These are phyloP conservation scores for Escovopsis weberi DNA, from an alignment of 2,329 filamentous ascomycete species.

Conservation along the genomic window DNA sequence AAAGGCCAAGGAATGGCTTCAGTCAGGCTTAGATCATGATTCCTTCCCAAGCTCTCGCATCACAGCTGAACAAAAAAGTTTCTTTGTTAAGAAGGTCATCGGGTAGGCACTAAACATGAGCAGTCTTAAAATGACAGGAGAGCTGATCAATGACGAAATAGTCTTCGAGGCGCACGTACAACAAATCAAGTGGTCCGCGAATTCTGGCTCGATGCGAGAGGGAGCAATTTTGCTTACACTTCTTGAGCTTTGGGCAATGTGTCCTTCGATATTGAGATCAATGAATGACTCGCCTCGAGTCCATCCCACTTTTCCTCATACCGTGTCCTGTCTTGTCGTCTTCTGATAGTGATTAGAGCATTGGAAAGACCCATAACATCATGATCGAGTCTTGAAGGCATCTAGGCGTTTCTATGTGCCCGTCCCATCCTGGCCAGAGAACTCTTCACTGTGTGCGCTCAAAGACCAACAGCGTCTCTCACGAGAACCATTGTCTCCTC, in stretches of 20 bases:
- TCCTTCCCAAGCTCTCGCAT: conserved; percentile 47
- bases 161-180: conserved; percentile 46
- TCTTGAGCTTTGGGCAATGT: conserved; percentile 23
- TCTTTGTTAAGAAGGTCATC: conserved; percentile 53
- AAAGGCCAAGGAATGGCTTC: conserved; percentile 46
- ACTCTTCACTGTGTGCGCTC: background rate
- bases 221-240: conserved; percentile 45
- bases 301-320: too few species aligned
- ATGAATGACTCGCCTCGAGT: too few species aligned
- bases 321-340: too few species aligned
- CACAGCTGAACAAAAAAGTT: conserved; percentile 39
- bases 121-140: background rate
- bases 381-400: too few species aligned
- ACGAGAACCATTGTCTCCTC: conserved; percentile 40
- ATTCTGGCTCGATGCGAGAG: conserved; percentile 57
- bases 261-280: too few species aligned
- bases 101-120: conserved; percentile 26
- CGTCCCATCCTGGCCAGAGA: background rate
- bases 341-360: too few species aligned
- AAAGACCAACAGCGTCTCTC: conserved; percentile 34
- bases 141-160: conserved; percentile 14
- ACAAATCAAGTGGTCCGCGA: conserved; percentile 56
- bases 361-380: too few species aligned
- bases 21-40: conserved; percentile 39
- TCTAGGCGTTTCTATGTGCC: too few species aligned